These are phyloP conservation scores for Jatropha multifida DNA, from an alignment of 441 rosid species.

Conservation along the genomic window DNA sequence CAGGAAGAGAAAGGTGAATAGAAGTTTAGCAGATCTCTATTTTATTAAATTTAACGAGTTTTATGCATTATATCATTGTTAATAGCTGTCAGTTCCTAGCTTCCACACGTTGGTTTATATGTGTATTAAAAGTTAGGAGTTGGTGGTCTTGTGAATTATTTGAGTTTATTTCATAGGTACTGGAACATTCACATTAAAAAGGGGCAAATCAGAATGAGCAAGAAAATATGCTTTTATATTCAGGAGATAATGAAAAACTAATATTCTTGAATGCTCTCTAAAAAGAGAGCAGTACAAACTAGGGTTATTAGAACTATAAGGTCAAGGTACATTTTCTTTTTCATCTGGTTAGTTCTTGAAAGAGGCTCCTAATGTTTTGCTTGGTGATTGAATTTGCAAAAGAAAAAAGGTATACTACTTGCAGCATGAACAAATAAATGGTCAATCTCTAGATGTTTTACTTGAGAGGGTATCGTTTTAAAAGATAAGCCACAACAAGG, in stretches of 20 bases:
- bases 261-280: background rate
- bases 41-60: background rate
- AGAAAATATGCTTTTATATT: background rate
- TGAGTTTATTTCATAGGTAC: background rate
- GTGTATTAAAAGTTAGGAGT: background rate
- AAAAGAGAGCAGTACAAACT: background rate
- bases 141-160: background rate
- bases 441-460: background rate
- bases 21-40: background rate
- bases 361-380: background rate
- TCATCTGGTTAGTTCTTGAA: background rate
- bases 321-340: background rate
- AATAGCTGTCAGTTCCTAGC: background rate
- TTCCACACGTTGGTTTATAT: background rate
- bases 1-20: conserved; percentile 77
- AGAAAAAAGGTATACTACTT: background rate
- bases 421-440: background rate
- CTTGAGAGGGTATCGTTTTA: background rate
- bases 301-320: background rate
- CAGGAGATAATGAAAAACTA: background rate
- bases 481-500: background rate
- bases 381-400: background rate
- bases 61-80: background rate
- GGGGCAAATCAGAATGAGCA: background rate
- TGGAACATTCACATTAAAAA: background rate